Percentiles rank a stretch among this genome's conserved stretches.
These are phyloP conservation scores for Vitis labrusca DNA, from an alignment of 164 flowering plant genomes.

Conservation along the genomic window DNA sequence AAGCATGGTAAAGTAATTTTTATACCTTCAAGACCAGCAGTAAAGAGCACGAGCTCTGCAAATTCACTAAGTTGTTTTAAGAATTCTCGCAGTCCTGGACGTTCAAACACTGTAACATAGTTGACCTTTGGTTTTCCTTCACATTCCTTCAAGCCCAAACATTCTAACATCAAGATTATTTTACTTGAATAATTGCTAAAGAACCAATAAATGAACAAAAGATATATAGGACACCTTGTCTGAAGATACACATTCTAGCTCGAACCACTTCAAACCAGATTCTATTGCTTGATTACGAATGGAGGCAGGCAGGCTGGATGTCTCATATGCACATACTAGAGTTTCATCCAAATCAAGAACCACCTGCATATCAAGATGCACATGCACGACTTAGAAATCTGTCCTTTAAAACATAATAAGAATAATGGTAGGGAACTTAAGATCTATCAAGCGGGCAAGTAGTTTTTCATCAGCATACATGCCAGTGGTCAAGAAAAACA, in stretches of 20 bases:
- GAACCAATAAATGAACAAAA: background rate
- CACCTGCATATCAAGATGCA: constrained; percentile 38
- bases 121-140: constrained; percentile 87
- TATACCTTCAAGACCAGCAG: constrained; percentile 99
- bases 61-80: constrained; percentile 67
- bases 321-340: constrained; percentile 76
- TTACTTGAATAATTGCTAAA: background rate
- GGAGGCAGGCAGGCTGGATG: constrained; percentile 57
- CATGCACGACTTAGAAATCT: too few relatives aligned
- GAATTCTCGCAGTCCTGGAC: constrained; percentile 89
- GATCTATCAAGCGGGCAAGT: too few relatives aligned
- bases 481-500: too few relatives aligned
- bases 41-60: constrained; percentile 88
- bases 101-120: constrained; percentile 96
- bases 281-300: constrained; percentile 65
- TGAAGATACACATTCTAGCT: constrained; percentile 69
- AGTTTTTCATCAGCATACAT: too few relatives aligned
- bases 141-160: constrained; percentile 54
- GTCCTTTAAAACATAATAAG: too few relatives aligned
- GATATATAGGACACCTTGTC: constrained; percentile 58
- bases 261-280: constrained; percentile 78
- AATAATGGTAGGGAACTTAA: too few relatives aligned
- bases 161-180: background rate
- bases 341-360: constrained; percentile 88
- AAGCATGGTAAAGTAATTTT: constrained; percentile 4